Evolutionary conservation across 257 asterid genomes (phyloP).

Genomic region (Haberlea rhodopensis): DNA sequence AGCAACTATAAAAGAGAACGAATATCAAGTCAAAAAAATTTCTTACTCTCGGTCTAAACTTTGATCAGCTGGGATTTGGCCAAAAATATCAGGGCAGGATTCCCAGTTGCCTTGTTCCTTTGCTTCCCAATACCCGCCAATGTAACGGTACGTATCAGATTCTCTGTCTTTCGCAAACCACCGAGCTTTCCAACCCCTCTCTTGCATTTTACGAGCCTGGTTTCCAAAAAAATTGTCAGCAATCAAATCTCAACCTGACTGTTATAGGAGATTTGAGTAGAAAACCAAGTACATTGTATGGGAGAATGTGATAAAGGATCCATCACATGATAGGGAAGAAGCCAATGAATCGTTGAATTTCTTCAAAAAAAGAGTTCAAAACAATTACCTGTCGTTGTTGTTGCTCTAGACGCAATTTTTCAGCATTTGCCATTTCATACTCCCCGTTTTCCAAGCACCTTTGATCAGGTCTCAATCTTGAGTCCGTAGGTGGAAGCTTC

Average conservation of each 20-base stretch:
- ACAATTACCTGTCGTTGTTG: slow-evolving; percentile 80
- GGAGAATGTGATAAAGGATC: not conserved
- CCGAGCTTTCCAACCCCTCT: slow-evolving; percentile 82
- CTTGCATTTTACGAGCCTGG: slow-evolving; percentile 93
- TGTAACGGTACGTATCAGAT: slow-evolving; percentile 46
- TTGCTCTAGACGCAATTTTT: slow-evolving; percentile 84
- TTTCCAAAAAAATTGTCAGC: slow-evolving; percentile 3
- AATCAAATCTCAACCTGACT: not conserved
- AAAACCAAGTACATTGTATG: no score
- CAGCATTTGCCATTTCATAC: slow-evolving; percentile 77
- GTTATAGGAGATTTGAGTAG: not conserved
- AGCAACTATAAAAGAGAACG: slow-evolving; percentile 19
- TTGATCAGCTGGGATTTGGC: slow-evolving; percentile 60
- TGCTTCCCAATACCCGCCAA: slow-evolving; percentile 96
- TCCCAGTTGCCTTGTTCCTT: slow-evolving; percentile 80
- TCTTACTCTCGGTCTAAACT: slow-evolving; percentile 35
- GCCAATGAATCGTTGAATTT: not conserved
- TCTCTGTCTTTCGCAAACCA: slow-evolving; percentile 77
- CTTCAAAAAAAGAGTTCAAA: not conserved
- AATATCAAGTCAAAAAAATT: not conserved
- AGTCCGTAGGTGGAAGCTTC: slow-evolving; percentile 92
- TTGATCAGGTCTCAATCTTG: slow-evolving; percentile 96
- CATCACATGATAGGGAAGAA: not conserved
- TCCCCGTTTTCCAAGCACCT: slow-evolving; percentile 92
- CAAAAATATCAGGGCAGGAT: slow-evolving; percentile 83